phyloP scores from a whole-genome alignment of 2,329 filamentous ascomycete genomes.

The Helminthosporium solani region DNA sequence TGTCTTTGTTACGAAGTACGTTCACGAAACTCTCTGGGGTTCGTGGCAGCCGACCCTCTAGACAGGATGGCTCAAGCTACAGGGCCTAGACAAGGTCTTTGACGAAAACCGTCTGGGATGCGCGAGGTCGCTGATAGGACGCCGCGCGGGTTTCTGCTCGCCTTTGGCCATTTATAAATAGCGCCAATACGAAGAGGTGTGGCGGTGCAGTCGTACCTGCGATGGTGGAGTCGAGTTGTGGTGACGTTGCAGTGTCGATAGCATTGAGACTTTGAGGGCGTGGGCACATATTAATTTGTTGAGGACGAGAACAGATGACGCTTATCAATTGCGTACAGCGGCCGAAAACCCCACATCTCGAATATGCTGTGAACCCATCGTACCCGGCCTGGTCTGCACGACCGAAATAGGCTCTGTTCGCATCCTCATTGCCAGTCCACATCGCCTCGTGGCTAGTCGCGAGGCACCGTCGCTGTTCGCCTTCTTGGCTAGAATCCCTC shows the following conservation, averaged over 20 bases:
- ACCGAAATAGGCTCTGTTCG: not conserved
- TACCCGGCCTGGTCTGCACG: not conserved
- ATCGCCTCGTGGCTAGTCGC: not conserved
- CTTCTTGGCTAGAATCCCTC: not conserved
- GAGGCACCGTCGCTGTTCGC: not conserved
- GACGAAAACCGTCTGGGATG: slow-evolving; percentile 12
- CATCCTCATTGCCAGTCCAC: not conserved
- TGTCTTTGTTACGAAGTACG: slow-evolving; percentile 12
- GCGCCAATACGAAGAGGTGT: slow-evolving; percentile 14
- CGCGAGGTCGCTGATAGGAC: slow-evolving; percentile 9
- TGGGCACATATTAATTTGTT: not conserved
- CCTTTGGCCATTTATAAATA: slow-evolving; percentile 16
- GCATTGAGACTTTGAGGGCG: not conserved
- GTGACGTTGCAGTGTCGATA: not conserved
- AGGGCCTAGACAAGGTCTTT: slow-evolving; percentile 14
- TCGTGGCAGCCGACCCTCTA: slow-evolving; percentile 9
- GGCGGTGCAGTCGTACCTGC: slow-evolving; percentile 11
- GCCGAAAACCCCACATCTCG: no score
- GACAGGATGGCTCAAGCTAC: slow-evolving; percentile 22
- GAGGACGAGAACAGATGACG: not conserved
- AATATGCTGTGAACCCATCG: no score
- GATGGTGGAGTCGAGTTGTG: not conserved
- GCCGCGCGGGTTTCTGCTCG: slow-evolving; percentile 11
- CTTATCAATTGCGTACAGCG: no score
- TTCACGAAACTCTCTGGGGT: slow-evolving; percentile 28